These are phyloP conservation scores for Apiospora koreana DNA, from an alignment of 2,329 filamentous ascomycete species.

Conservation along the genomic window DNA sequence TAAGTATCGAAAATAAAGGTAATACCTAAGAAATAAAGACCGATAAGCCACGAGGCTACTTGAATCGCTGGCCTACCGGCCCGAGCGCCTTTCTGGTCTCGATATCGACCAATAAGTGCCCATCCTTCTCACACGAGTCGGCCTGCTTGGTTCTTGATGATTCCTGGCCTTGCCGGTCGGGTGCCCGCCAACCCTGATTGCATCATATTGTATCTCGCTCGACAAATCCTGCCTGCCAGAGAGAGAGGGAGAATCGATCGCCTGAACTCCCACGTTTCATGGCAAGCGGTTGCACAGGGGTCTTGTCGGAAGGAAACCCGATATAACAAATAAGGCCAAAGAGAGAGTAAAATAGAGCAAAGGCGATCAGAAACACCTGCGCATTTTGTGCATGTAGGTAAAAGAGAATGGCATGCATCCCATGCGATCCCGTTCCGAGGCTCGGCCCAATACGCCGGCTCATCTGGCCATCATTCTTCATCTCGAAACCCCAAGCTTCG, in stretches of 20 bases:
- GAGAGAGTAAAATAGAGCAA: background rate
- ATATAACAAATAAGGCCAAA: background rate
- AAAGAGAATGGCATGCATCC: background rate
- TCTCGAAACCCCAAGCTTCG: conserved; percentile 1
- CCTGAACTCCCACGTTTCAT: background rate
- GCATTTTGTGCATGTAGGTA: background rate
- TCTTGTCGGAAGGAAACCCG: background rate
- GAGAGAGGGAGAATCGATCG: background rate
- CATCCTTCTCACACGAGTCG: background rate
- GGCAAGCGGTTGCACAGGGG: background rate
- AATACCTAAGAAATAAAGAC: background rate
- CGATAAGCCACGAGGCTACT: background rate
- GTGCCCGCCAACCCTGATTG: background rate
- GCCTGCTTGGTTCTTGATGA: background rate
- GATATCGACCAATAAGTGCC: background rate
- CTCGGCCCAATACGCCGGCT: background rate
- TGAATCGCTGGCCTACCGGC: background rate
- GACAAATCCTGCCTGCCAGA: background rate
- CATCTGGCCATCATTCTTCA: background rate
- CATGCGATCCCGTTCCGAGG: background rate
- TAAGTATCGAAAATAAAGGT: background rate
- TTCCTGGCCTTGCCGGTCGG: background rate
- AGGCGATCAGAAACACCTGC: background rate
- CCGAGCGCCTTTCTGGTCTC: background rate
- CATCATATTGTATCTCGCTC: background rate